Conservation (phyloP, 1,284 basidiomycete genomes). For the Cutaneotrichosporon spelunceum region DNA sequence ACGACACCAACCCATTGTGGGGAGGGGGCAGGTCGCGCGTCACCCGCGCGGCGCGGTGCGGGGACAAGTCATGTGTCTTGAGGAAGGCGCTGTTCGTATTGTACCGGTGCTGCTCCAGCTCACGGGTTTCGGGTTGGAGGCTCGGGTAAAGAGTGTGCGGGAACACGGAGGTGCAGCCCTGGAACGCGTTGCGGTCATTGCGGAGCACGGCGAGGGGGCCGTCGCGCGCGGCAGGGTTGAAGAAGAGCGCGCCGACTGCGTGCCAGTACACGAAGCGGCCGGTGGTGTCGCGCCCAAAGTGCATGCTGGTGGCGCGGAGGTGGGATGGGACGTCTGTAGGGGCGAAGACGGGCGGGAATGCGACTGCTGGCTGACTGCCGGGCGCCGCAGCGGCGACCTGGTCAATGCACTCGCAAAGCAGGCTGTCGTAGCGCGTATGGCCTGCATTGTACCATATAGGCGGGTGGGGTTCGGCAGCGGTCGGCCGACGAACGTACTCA, state of each 20-base stretch:
- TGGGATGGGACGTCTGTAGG: neutral
- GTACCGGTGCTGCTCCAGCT: neutral
- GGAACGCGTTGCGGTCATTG: neutral
- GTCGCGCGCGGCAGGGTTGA: neutral
- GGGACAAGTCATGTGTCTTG: neutral
- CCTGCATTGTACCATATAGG: neutral
- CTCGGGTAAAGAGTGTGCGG: neutral
- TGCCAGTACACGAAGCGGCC: neutral
- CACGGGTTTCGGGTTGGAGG: neutral
- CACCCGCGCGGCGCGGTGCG: neutral
- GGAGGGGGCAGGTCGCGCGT: neutral
- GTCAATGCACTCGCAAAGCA: no score
- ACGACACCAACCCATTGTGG: neutral
- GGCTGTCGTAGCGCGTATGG: no score
- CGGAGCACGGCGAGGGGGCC: neutral
- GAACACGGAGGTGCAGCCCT: neutral
- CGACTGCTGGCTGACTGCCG: no score
- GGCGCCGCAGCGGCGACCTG: no score
- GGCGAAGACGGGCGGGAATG: neutral
- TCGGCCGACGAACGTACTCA: neutral
- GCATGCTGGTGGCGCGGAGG: neutral
- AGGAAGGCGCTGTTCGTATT: neutral
- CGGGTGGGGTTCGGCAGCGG: neutral
- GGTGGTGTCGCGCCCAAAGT: no score
- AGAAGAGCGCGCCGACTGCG: neutral